Evolutionary conservation across 768 basidiomycete genomes (phyloP).

Genomic region (Rhizopogon vesiculosus): DNA sequence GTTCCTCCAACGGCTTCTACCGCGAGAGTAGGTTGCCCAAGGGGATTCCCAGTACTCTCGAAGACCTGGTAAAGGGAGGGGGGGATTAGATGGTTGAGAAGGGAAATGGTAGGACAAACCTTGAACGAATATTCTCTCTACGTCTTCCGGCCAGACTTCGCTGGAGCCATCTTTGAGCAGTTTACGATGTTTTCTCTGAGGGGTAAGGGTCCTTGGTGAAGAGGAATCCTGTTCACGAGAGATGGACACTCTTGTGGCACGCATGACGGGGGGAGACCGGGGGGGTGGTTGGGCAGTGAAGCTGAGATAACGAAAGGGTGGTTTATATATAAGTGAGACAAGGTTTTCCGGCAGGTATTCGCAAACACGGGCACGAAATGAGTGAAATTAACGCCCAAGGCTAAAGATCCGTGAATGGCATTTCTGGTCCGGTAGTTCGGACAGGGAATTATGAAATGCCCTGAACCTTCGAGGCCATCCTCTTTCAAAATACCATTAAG

Average conservation of each 20-base stretch:
- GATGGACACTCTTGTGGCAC: constrained; percentile 16
- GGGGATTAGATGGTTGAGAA: not conserved
- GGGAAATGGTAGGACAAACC: constrained; percentile 33
- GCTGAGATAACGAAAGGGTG: constrained; percentile 14
- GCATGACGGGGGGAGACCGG: constrained; percentile 13
- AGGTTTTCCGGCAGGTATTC: constrained; percentile 21
- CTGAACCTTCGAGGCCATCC: constrained; percentile 10
- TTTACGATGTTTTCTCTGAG: constrained; percentile 79
- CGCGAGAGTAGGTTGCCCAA: constrained; percentile 75
- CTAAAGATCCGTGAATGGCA: constrained; percentile 47
- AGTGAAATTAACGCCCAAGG: constrained; percentile 16
- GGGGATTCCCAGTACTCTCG: constrained; percentile 77
- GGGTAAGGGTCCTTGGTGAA: constrained; percentile 38
- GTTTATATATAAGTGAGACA: constrained; percentile 31
- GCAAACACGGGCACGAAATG: constrained; percentile 10
- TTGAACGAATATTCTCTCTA: constrained; percentile 75
- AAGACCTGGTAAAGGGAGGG: constrained; percentile 43
- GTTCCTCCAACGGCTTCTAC: constrained; percentile 78
- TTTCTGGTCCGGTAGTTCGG: constrained; percentile 19
- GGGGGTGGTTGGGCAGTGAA: not conserved
- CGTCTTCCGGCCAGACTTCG: constrained; percentile 80
- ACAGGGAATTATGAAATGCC: constrained; percentile 26
- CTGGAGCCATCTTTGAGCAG: constrained; percentile 75
- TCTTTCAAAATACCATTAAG: constrained; percentile 12
- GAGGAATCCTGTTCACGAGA: constrained; percentile 15